Conservation (phyloP, 2,329 filamentous ascomycete species). For the Exophiala dermatitidis region DNA sequence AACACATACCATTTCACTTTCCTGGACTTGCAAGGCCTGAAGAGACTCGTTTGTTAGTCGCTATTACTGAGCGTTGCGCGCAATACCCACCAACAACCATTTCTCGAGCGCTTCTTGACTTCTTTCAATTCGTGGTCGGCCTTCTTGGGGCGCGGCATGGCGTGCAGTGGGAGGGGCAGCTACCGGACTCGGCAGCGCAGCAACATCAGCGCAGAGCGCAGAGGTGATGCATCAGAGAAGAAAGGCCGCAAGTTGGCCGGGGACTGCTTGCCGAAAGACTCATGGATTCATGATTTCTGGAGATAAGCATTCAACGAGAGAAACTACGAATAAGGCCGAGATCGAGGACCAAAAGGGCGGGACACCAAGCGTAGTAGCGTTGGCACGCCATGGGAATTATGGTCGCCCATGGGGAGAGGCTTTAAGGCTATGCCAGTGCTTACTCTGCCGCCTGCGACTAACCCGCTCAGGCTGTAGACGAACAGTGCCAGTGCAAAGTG, state of each 20-base stretch:
- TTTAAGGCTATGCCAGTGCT: too few relatives aligned
- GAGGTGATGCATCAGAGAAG: neutral
- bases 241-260: neutral
- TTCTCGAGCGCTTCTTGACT: conserved; percentile 60
- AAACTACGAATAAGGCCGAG: neutral
- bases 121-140: conserved; percentile 45
- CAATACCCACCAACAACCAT: conserved; percentile 55
- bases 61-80: neutral
- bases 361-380: neutral
- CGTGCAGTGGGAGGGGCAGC: conserved; percentile 1
- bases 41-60: conserved; percentile 3
- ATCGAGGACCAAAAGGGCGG: neutral
- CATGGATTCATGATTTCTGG: neutral
- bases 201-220: conserved; percentile 14
- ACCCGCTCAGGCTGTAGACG: too few relatives aligned
- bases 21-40: conserved; percentile 68
- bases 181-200: conserved; percentile 10
- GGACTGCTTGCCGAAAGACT: neutral
- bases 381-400: neutral
- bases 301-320: conserved; percentile 2
- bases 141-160: conserved; percentile 61
- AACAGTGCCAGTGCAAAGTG: neutral
- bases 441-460: too few relatives aligned
- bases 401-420: neutral
- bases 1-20: conserved; percentile 64